A percentile compares a stretch with the other conserved stretches of the same genome.
Evolutionary conservation across 805 yeast genomes (phyloP).

Genomic region (Sugiyamaella qingdaonensis): DNA sequence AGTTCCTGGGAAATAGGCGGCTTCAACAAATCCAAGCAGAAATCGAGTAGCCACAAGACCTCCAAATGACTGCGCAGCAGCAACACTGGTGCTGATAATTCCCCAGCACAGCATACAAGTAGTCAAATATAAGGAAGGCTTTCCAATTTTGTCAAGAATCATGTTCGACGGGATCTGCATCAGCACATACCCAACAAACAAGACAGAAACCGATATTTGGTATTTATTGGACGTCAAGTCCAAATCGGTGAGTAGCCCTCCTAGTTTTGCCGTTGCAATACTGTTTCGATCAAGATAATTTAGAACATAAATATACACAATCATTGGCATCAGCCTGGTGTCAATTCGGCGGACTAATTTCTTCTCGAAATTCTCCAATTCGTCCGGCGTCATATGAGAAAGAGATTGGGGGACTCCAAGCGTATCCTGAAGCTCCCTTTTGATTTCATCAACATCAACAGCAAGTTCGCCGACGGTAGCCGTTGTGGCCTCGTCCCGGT

Average conservation of each 20-base stretch:
- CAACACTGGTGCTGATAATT: conserved; percentile 28
- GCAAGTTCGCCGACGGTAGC: neutral
- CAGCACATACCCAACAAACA: conserved; percentile 30
- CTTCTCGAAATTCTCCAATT: conserved; percentile 26
- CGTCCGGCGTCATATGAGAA: conserved; percentile 27
- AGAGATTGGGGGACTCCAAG: conserved; percentile 1
- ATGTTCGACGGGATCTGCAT: conserved; percentile 22
- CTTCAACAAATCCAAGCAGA: conserved; percentile 37
- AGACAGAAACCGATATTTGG: conserved; percentile 41
- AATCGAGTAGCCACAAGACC: conserved; percentile 36
- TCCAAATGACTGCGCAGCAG: conserved; percentile 33
- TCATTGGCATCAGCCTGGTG: conserved; percentile 21
- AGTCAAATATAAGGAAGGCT: conserved; percentile 16
- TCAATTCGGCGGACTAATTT: conserved; percentile 20
- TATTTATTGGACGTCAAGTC: conserved; percentile 38
- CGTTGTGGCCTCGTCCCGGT: neutral
- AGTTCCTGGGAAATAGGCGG: conserved; percentile 39
- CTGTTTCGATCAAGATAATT: conserved; percentile 45
- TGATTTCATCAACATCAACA: neutral
- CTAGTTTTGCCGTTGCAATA: conserved; percentile 45
- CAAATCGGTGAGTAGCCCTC: conserved; percentile 40
- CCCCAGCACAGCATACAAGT: conserved; percentile 32
- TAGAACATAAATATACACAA: conserved; percentile 24
- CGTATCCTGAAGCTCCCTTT: neutral
- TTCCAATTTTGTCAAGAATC: conserved; percentile 21